phyloP scores from a whole-genome alignment of 2,329 filamentous ascomycete species.

The Hypoxylon rubiginosum region DNA sequence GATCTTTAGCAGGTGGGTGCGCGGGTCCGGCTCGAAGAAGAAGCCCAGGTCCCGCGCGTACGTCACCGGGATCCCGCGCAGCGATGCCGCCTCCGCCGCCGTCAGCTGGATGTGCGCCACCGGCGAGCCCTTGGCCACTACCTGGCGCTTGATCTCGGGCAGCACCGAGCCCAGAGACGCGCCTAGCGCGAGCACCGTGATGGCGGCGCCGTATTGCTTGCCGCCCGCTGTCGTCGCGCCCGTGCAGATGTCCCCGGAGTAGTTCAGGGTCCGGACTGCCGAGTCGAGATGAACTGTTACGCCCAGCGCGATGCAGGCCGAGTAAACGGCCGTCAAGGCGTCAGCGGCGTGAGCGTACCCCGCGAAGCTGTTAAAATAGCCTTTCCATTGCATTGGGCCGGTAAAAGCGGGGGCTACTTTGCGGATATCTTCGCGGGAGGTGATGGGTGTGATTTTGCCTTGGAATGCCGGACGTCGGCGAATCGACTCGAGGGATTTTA shows the following conservation, averaged over 20 bases:
- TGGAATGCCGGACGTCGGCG: conserved; percentile 57
- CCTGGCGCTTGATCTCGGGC: conserved; percentile 63
- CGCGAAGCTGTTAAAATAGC: conserved; percentile 70
- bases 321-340: conserved; percentile 62
- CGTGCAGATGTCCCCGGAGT: conserved; percentile 49
- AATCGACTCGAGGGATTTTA: conserved; percentile 58
- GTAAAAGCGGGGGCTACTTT: conserved; percentile 62
- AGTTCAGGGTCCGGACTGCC: conserved; percentile 57
- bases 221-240: conserved; percentile 48
- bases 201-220: conserved; percentile 49
- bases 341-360: conserved; percentile 70
- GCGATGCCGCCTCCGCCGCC: conserved; percentile 64
- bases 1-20: conserved; percentile 70
- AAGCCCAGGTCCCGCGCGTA: conserved; percentile 74
- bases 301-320: conserved; percentile 54
- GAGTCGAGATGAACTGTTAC: conserved; percentile 57
- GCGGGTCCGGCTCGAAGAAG: conserved; percentile 74
- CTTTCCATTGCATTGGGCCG: conserved; percentile 64
- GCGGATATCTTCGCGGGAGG: conserved; percentile 56
- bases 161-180: conserved; percentile 62
- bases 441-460: conserved; percentile 56
- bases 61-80: conserved; percentile 71
- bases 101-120: conserved; percentile 71
- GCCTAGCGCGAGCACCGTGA: conserved; percentile 66
- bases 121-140: conserved; percentile 70